These are phyloP conservation scores for Artomyces pyxidatus DNA, from an alignment of 768 basidiomycete species.

Conservation along the genomic window DNA sequence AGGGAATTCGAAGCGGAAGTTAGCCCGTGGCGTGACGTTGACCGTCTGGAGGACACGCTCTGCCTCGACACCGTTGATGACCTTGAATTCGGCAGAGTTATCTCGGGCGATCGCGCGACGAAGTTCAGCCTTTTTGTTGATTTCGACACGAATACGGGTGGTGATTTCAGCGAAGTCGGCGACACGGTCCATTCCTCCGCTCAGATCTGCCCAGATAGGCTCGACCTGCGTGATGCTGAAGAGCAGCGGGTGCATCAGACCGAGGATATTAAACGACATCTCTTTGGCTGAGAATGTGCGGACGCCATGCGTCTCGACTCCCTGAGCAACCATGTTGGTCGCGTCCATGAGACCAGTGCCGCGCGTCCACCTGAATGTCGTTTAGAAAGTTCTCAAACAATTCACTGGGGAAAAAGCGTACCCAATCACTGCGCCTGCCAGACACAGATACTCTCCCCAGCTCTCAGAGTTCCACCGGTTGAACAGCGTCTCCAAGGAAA, in stretches of 20 bases:
- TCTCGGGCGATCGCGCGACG: conserved; percentile 91
- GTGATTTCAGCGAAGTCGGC: conserved; percentile 93
- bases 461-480: conserved; percentile 96
- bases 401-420: conserved; percentile 29
- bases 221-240: conserved; percentile 99
- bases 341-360: conserved; percentile 97
- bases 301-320: conserved; percentile 87
- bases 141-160: conserved; percentile 68
- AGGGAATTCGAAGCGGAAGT: conserved; percentile 96
- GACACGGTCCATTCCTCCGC: conserved; percentile 96
- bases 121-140: conserved; percentile 84
- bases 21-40: conserved; percentile 91
- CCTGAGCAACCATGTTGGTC: conserved; percentile 90
- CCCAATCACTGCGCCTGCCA: conserved; percentile 98
- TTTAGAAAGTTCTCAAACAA: conserved; percentile 8
- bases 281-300: conserved; percentile 99
- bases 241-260: conserved; percentile 96
- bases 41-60: conserved; percentile 90
- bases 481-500: conserved; percentile 96
- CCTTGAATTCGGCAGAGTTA: conserved; percentile 93
- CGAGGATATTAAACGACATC: conserved; percentile 99
- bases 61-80: conserved; percentile 81
- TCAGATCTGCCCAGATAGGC: conserved; percentile 98
- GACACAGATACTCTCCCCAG: conserved; percentile 98
- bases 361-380: conserved; percentile 74